Base-by-base conservation (phyloP, 176 grass and related monocot genomes). In the Musa itinerans region DNA sequence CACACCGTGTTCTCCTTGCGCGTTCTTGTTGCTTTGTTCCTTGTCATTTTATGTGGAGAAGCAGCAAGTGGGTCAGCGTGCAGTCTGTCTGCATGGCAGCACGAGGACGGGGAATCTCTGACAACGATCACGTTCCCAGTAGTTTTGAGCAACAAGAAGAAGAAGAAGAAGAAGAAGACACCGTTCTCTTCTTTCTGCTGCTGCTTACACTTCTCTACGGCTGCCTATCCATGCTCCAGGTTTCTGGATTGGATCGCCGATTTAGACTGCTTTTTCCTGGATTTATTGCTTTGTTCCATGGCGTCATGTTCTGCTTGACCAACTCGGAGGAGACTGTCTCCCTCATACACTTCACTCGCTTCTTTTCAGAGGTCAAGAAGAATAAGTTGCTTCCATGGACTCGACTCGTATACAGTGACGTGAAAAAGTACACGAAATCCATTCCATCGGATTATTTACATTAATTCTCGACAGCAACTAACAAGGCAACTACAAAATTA, bases 121-220 rank as follows among this genome's bases (percentile, higher is more conserved):
- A 86, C 81, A 86, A 88, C 74, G 65, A 83, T 86, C 86, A 86
- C 83, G 86, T 86, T 88, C 80, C 79, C 52, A 91, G 75, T 22
- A 22, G 6, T 13, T 43, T 69, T 21, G 7, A 20, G 10, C 5
- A 11, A 50, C 15, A 15, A 20, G 29, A 48, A 50, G 27, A 43
- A 81, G 29, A 48, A 50, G 27, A 43, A 81, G 50, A 23, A 19
- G 10, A 72, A 72, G 78, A 81, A 79, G 86, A 48, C 55, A 21
- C 74, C 66, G 83, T 63, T 53, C 74, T 24, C 0, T 4, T 15
- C 83, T 23, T 78, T 81, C 64, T 50, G 73, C 29, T 83, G 79
- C 78, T 78, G 73, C 63, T 17, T 74, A 62, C 68, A 78, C 9
- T 68, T 68, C 34, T 43, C 34, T 43, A 43, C 34, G 34, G 34